phyloP scores from a whole-genome alignment of 176 grass and related monocot genomes.

The Secale cereale region DNA sequence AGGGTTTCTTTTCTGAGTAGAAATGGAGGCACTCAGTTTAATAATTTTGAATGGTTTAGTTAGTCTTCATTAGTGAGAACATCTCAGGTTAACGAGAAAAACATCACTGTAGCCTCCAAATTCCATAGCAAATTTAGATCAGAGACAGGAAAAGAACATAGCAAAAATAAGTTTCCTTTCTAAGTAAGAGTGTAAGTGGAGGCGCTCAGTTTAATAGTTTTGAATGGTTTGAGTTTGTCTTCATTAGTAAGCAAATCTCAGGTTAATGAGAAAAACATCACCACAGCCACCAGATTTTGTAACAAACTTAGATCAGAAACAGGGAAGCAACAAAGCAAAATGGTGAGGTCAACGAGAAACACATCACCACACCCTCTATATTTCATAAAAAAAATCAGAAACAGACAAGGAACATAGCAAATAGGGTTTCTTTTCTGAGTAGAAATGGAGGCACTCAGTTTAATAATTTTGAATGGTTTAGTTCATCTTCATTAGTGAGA shows the following conservation, averaged over 20 bases:
- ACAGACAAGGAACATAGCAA: neutral
- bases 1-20: neutral
- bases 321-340: neutral
- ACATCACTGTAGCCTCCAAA: slow-evolving; percentile 11
- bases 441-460: slow-evolving; percentile 13
- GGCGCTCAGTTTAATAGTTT: slow-evolving; percentile 7
- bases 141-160: no score
- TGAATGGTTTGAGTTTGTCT: slow-evolving; percentile 20
- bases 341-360: slow-evolving; percentile 28
- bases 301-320: neutral
- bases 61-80: slow-evolving; percentile 30
- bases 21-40: slow-evolving; percentile 22
- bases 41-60: slow-evolving; percentile 30
- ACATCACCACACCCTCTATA: slow-evolving; percentile 17
- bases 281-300: neutral
- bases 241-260: slow-evolving; percentile 21
- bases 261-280: slow-evolving; percentile 41
- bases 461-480: slow-evolving; percentile 35
- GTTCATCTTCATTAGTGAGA: slow-evolving; percentile 28
- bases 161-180: neutral
- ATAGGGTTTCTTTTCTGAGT: neutral
- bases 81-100: slow-evolving; percentile 40
- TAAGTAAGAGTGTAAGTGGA: neutral
- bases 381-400: neutral
- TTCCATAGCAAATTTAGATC: neutral